phyloP scores from a whole-genome alignment of 2,329 filamentous ascomycete genomes.

The Trichoderma semiorbis region DNA sequence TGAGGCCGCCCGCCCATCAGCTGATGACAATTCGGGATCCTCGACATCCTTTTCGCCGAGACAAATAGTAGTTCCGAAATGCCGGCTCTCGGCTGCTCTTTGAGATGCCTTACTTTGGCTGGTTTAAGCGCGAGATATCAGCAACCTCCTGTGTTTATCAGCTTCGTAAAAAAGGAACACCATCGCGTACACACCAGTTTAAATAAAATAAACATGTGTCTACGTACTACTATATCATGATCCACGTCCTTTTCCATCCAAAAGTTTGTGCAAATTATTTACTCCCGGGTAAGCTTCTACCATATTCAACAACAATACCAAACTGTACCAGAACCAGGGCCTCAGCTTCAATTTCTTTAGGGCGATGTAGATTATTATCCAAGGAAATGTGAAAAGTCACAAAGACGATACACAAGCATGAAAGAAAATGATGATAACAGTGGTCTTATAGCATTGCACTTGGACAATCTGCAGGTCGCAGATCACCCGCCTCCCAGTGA shows the following conservation, averaged over 20 bases:
- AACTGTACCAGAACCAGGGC: too few species aligned
- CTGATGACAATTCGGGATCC: not conserved
- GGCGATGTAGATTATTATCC: not conserved
- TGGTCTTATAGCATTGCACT: not conserved
- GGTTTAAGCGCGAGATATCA: not conserved
- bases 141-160: not conserved
- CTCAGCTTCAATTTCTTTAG: not conserved
- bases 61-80: not conserved
- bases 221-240: not conserved
- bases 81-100: not conserved
- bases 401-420: too few species aligned
- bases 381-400: too few species aligned
- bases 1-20: not conserved
- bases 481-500: conserved; percentile 14
- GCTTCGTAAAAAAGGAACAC: not conserved
- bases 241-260: not conserved
- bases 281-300: not conserved
- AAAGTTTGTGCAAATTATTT: not conserved
- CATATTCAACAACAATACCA: not conserved
- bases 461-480: conserved; percentile 2
- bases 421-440: too few species aligned
- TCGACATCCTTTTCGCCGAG: not conserved
- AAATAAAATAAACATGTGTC: not conserved
- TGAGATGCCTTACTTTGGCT: not conserved
- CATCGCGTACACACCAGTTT: not conserved